Conservation (phyloP, 1,284 basidiomycete genomes). For the Tranzscheliella williamsii region DNA sequence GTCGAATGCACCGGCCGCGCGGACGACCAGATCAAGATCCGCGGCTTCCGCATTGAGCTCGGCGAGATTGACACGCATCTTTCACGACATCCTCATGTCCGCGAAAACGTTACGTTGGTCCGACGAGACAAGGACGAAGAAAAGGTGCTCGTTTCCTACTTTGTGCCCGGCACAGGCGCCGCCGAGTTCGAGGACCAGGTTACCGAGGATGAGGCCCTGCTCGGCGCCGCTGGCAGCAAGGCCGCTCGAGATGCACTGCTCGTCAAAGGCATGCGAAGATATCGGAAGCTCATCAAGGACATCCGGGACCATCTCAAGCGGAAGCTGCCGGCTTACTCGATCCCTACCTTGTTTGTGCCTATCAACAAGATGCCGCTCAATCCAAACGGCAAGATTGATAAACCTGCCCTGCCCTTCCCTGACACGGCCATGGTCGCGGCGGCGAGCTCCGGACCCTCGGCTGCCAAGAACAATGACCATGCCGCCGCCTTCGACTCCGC, state of each 20-base stretch:
- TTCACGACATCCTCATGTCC: constrained; percentile 85
- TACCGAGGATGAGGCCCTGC: constrained; percentile 61
- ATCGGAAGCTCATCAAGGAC: constrained; percentile 77
- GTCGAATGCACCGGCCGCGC: constrained; percentile 97
- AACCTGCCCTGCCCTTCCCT: constrained; percentile 96
- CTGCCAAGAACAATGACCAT: constrained; percentile 9
- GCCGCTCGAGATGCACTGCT: constrained; percentile 38
- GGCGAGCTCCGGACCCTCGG: constrained; percentile 10
- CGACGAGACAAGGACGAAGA: constrained; percentile 98
- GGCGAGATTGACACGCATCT: constrained; percentile 98
- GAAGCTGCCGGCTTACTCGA: constrained; percentile 76
- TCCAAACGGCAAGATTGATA: constrained; percentile 99
- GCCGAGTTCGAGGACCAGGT: constrained; percentile 72
- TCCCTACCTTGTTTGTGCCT: constrained; percentile 71
- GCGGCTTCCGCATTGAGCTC: constrained; percentile 97
- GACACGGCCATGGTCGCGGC: constrained; percentile 77
- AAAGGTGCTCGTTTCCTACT: constrained; percentile 97
- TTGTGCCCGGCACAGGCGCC: constrained; percentile 81
- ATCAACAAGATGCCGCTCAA: constrained; percentile 94
- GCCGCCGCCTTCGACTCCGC: constrained; percentile 43
- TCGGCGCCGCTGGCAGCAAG: constrained; percentile 18
- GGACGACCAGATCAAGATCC: constrained; percentile 99
- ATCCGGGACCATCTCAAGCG: constrained; percentile 95
- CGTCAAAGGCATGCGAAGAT: constrained; percentile 51
- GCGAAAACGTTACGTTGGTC: constrained; percentile 96